Percentiles rank a stretch among this genome's conserved stretches.
Evolutionary conservation across 2,329 filamentous ascomycete genomes (phyloP).

Genomic region (Arthrocladium fulminans): DNA sequence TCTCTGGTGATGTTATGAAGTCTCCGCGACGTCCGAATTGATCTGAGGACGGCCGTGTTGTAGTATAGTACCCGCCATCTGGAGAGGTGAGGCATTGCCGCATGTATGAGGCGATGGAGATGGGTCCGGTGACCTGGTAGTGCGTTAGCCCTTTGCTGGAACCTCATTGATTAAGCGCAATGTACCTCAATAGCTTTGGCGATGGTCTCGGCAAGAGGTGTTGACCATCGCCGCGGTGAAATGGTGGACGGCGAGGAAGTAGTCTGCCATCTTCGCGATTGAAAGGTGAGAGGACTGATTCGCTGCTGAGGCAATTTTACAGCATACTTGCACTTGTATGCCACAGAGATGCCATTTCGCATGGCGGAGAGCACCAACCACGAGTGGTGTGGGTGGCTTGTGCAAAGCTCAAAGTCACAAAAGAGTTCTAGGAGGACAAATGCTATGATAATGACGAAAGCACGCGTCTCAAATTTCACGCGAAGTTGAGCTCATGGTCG

Average conservation of each 20-base stretch:
- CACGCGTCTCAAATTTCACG: background rate
- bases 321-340: background rate
- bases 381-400: background rate
- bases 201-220: slow-evolving; percentile 78
- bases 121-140: slow-evolving; percentile 70
- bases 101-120: slow-evolving; percentile 92
- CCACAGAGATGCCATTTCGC: slow-evolving; percentile 5
- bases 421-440: background rate
- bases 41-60: slow-evolving; percentile 56
- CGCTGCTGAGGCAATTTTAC: background rate
- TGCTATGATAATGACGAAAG: background rate
- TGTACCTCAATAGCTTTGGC: slow-evolving; percentile 76
- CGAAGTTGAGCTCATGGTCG: background rate
- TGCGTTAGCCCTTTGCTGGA: background rate
- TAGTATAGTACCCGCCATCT: slow-evolving; percentile 87
- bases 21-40: slow-evolving; percentile 91
- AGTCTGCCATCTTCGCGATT: slow-evolving; percentile 6
- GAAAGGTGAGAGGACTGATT: background rate
- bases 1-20: slow-evolving; percentile 95
- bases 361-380: background rate
- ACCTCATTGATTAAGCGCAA: background rate
- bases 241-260: slow-evolving; percentile 7
- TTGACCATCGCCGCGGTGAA: slow-evolving; percentile 67
- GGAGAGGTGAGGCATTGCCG: slow-evolving; percentile 94
- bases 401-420: background rate